phyloP scores from a whole-genome alignment of 257 asterid species.

The Salvia rosmarinus region DNA sequence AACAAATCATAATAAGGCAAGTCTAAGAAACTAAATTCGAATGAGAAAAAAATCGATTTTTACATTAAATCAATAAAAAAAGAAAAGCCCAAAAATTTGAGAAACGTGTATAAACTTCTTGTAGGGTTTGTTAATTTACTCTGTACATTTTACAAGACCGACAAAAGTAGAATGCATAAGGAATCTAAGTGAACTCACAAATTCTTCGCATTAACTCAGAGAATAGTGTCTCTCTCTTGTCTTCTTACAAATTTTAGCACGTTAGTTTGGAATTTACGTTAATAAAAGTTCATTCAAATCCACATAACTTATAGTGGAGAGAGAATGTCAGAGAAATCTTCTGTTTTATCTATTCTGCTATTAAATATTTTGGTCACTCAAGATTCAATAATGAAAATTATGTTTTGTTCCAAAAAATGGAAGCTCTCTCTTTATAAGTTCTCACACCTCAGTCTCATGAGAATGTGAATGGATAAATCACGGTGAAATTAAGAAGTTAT shows the following conservation, averaged over 20 bases:
- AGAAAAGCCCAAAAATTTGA: not conserved
- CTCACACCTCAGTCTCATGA: too few relatives aligned
- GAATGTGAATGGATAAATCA: too few relatives aligned
- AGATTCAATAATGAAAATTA: too few relatives aligned
- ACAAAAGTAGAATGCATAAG: constrained; percentile 18
- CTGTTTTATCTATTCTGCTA: too few relatives aligned
- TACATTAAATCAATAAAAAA: not conserved
- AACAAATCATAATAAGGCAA: not conserved
- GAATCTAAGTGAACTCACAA: constrained; percentile 11
- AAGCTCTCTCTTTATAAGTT: too few relatives aligned
- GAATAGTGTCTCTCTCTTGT: not conserved
- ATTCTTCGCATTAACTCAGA: not conserved
- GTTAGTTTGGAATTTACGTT: not conserved
- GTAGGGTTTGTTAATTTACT: not conserved
- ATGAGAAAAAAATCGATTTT: not conserved
- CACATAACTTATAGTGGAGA: not conserved
- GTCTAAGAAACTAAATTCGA: not conserved
- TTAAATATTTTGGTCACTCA: too few relatives aligned
- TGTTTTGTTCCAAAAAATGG: too few relatives aligned
- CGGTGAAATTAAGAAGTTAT: too few relatives aligned
- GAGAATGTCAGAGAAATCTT: not conserved
- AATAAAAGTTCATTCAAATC: not conserved
- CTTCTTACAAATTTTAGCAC: constrained; percentile 1
- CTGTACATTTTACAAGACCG: not conserved
- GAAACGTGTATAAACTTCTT: not conserved